Evolutionary conservation across 2,329 filamentous ascomycete species (phyloP), one percentile per base, ranked within the genome.

Genomic region (Dendryphion nanum): DNA sequence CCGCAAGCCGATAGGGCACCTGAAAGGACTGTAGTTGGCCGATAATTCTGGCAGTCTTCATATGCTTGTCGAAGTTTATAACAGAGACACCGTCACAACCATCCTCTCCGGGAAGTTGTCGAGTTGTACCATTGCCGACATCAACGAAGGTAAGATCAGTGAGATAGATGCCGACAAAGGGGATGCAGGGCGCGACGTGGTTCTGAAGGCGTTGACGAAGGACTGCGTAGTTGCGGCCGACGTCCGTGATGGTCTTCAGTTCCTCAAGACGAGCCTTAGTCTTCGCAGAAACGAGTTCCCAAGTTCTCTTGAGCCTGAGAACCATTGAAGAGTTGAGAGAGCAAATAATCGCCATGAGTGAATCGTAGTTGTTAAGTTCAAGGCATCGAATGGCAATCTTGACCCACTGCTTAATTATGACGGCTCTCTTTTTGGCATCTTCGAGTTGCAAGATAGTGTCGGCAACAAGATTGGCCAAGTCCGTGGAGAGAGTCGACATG

Each of bases 41-140:
- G 55, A 98, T 95, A 59, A 97, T 94, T 68, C 90, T 93, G 31
- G 91, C 90, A 3, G 90, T 97, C 52, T 89, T 88, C 55, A 83
- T 86, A 63, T 97, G 89, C 70, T 97, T 97, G 74, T 97, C 91
- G 56, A 96, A 97, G 69, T 98, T 98, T 75, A 98, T 89, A 20
- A 97, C 87, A 0, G 82, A 81, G 55, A 88, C 77, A 19, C 82
- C 77, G n/a, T 86, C 79, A 12, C 74, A 72, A 5, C 74, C 71
- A 23, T 69, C 66, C n/a, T 47, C 69, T 40, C 61, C 76, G 59
- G 80, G 79, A 15, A 95, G 78, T 54, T 85, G 84, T 55, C 91
- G 88, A 2, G 85, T 90, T 4, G 88, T 81, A 21, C 87, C 86
- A 64, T 97, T 97, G 45, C 93, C 93, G 48, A 91, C 89, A 60